Conservation (phyloP, 306 rosid species). For the Crataegus laevigata region DNA sequence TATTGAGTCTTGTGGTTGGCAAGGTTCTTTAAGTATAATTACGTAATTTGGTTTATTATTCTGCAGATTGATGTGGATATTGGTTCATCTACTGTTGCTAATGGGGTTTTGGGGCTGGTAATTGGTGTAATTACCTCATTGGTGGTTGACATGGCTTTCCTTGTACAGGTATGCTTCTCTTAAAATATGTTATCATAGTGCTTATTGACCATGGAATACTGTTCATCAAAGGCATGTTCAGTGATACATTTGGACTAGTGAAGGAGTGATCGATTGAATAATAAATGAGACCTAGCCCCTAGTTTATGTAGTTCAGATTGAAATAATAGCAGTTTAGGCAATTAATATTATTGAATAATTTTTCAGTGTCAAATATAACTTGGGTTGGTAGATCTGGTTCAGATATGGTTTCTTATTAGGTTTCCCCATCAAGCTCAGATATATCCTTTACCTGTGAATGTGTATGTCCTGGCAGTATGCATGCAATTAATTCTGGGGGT, state of each 20-base stretch:
- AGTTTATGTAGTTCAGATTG: not conserved
- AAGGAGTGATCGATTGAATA: not conserved
- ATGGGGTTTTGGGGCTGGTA: slow-evolving; percentile 97
- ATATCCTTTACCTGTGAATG: too few species aligned
- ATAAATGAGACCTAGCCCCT: not conserved
- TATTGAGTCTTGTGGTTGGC: not conserved
- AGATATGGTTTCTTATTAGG: not conserved
- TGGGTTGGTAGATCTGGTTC: not conserved
- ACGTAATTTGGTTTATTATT: not conserved
- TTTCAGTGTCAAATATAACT: not conserved
- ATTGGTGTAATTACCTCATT: slow-evolving; percentile 90
- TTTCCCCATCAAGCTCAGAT: not conserved
- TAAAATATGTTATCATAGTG: not conserved
- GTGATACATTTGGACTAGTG: not conserved
- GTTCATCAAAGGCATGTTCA: not conserved
- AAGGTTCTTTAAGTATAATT: slow-evolving; percentile 5
- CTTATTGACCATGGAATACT: not conserved
- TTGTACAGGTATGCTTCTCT: slow-evolving; percentile 69
- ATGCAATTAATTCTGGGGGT: too few species aligned
- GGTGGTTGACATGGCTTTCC: slow-evolving; percentile 99
- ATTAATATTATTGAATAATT: too few species aligned
- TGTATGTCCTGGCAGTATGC: too few species aligned
- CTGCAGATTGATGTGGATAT: slow-evolving; percentile 96
- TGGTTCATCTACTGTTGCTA: slow-evolving; percentile 98
- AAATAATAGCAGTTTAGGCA: not conserved